Conservation (phyloP, 2,329 filamentous ascomycete genomes). For the Epichloe amarillans region DNA sequence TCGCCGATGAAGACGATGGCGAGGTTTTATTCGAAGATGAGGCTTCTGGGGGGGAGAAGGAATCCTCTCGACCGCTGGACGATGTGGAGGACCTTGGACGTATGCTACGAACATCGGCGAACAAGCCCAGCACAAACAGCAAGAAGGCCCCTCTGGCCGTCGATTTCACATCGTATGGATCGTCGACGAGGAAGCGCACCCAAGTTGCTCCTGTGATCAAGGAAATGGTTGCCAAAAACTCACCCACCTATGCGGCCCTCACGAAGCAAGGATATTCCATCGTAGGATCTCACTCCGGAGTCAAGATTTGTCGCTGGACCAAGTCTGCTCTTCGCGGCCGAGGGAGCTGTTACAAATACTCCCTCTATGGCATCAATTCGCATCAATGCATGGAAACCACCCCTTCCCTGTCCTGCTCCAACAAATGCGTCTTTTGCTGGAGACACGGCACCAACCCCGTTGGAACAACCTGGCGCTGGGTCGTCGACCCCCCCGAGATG, state of each 20-base stretch:
- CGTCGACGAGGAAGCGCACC: constrained; percentile 30
- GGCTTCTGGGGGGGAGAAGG: constrained; percentile 20
- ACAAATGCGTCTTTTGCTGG: constrained; percentile 99
- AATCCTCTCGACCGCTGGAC: constrained; percentile 36
- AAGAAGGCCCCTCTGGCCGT: constrained; percentile 49
- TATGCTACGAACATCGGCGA: constrained; percentile 39
- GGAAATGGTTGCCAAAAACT: constrained; percentile 87
- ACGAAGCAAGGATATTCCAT: constrained; percentile 97
- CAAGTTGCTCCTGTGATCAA: constrained; percentile 42
- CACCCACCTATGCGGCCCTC: constrained; percentile 75
- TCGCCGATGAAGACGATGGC: constrained; percentile 44
- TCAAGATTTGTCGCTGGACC: constrained; percentile 97
- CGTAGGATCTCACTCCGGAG: constrained; percentile 86
- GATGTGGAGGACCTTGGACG: constrained; percentile 77
- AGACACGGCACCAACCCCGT: constrained; percentile 95
- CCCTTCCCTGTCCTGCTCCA: constrained; percentile 80
- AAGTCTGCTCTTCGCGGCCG: constrained; percentile 89
- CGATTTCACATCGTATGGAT: constrained; percentile 70
- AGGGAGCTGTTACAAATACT: constrained; percentile 95
- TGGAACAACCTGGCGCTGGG: constrained; percentile 93
- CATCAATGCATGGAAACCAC: constrained; percentile 99
- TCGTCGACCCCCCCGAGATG: constrained; percentile 77
- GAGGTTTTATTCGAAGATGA: constrained; percentile 34
- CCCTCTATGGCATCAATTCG: constrained; percentile 91
- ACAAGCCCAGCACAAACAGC: constrained; percentile 17